These are phyloP conservation scores for Xanthoconium stramineum DNA, from an alignment of 768 basidiomycete genomes.

Conservation along the genomic window DNA sequence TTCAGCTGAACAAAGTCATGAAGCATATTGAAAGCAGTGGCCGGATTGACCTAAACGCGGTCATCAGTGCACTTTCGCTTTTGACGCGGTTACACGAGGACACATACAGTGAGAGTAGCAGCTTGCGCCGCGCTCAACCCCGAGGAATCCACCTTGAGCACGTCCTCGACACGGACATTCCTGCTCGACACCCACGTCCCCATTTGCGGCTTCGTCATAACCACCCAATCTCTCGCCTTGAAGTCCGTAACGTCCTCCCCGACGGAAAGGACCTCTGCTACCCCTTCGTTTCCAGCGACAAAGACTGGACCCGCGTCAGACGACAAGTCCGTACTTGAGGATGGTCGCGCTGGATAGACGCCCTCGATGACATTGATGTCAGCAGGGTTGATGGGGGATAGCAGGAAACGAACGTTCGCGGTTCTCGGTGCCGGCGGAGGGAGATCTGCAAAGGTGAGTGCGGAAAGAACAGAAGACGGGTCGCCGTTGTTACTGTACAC, in stretches of 20 bases:
- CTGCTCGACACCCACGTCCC: constrained; percentile 71
- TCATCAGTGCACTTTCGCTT: background rate
- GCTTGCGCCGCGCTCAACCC: constrained; percentile 57
- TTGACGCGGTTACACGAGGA: background rate
- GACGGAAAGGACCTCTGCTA: constrained; percentile 61
- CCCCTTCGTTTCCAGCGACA: constrained; percentile 75
- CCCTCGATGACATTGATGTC: constrained; percentile 82
- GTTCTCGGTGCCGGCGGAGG: constrained; percentile 53
- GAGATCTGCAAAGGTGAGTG: constrained; percentile 49
- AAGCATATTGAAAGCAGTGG: constrained; percentile 84
- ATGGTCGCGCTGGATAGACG: constrained; percentile 70
- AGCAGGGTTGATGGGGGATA: constrained; percentile 78
- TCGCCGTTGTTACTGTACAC: constrained; percentile 61
- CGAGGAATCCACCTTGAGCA: constrained; percentile 56
- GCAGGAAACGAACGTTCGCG: constrained; percentile 62
- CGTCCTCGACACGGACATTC: constrained; percentile 52
- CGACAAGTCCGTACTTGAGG: constrained; percentile 34
- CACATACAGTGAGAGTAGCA: constrained; percentile 70
- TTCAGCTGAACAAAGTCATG: constrained; percentile 61
- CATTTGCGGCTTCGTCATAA: constrained; percentile 63
- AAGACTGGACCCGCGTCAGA: constrained; percentile 40
- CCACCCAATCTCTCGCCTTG: constrained; percentile 65
- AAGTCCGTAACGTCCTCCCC: constrained; percentile 52
- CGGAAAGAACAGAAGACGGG: constrained; percentile 57
- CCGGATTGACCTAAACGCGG: constrained; percentile 63